Percentiles rank a stretch among this genome's conserved stretches.
These are phyloP conservation scores for Capsella rubella DNA, from an alignment of 441 rosid species.

Conservation along the genomic window DNA sequence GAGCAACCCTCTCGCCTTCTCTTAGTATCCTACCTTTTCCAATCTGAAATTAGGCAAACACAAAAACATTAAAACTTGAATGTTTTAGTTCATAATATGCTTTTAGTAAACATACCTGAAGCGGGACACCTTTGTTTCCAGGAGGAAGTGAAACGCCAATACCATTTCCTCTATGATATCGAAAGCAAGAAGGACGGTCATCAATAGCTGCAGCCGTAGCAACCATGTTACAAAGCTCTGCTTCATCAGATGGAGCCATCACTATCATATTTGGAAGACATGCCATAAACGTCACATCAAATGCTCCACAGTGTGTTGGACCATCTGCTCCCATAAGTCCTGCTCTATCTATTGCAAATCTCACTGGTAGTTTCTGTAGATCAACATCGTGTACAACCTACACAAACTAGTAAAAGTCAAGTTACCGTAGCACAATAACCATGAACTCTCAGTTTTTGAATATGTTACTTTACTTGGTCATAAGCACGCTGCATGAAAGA, in stretches of 20 bases:
- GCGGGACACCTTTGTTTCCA: constrained; percentile 80
- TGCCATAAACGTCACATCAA: constrained; percentile 90
- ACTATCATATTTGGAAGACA: constrained; percentile 97
- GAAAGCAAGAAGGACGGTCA: constrained; percentile 91
- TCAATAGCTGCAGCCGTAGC: constrained; percentile 87
- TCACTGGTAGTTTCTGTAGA: constrained; percentile 86
- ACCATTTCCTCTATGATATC: constrained; percentile 91
- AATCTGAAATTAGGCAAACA: constrained; percentile 47
- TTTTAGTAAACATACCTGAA: constrained; percentile 55
- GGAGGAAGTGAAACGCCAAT: constrained; percentile 71
- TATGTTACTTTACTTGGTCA: neutral
- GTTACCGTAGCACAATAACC: neutral
- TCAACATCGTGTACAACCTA: constrained; percentile 95
- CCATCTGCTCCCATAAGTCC: constrained; percentile 96
- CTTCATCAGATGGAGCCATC: constrained; percentile 95
- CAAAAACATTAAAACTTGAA: neutral
- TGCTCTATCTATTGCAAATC: constrained; percentile 95
- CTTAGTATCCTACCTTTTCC: constrained; percentile 77
- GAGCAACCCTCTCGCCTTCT: constrained; percentile 86
- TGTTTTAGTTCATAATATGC: neutral
- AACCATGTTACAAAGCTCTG: constrained; percentile 92
- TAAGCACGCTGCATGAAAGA: neutral
- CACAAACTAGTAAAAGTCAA: constrained; percentile 34
- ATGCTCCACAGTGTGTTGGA: constrained; percentile 91
- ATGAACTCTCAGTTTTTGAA: neutral